Evolutionary conservation across 495 filamentous ascomycete species (phyloP).

Genomic region (Penicillium goetzii): DNA sequence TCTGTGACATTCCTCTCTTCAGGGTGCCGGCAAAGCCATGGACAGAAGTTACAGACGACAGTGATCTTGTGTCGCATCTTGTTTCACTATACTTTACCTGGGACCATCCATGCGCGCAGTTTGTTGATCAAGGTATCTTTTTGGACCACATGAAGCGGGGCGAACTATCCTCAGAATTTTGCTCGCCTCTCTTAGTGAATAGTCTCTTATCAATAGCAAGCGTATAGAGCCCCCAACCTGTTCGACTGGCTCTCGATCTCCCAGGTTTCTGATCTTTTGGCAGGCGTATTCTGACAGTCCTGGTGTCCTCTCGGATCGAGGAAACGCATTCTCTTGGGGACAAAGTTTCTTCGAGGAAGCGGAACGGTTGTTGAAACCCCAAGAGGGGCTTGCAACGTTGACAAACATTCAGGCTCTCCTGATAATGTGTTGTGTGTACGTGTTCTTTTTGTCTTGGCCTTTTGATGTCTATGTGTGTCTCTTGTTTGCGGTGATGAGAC

Average conservation of each 20-base stretch:
- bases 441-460: constrained; percentile 9
- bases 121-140: constrained; percentile 42
- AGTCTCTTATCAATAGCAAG: constrained; percentile 46
- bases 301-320: constrained; percentile 43
- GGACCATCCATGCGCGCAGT: constrained; percentile 45
- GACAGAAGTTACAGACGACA: constrained; percentile 51
- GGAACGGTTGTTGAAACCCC: constrained; percentile 39
- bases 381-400: constrained; percentile 38
- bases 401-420: constrained; percentile 44
- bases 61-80: constrained; percentile 51
- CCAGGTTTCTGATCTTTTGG: constrained; percentile 12
- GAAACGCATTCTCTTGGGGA: constrained; percentile 36
- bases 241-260: neutral
- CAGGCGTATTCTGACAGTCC: constrained; percentile 53
- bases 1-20: constrained; percentile 43
- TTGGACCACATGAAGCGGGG: constrained; percentile 36
- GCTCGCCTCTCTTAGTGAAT: constrained; percentile 45
- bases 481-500: neutral
- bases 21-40: constrained; percentile 45
- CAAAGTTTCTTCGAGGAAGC: constrained; percentile 40
- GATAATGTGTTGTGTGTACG: constrained; percentile 44
- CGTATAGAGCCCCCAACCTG: constrained; percentile 29
- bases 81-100: constrained; percentile 53
- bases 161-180: constrained; percentile 35
- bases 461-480: constrained; percentile 1